Conservation (phyloP, 2,329 filamentous ascomycete genomes). For the Aspergillus nomiae region DNA sequence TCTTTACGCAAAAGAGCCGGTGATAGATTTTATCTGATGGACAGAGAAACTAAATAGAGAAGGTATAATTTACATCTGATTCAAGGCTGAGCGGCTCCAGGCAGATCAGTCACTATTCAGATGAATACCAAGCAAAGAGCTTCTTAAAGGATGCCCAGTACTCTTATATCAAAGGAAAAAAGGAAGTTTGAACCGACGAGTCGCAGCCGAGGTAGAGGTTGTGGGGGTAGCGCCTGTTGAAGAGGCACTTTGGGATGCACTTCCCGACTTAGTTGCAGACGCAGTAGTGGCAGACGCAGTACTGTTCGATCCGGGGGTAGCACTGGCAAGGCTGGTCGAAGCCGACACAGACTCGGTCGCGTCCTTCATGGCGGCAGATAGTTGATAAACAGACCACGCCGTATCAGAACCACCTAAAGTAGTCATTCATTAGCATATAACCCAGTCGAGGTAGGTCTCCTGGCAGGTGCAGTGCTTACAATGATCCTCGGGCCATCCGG, state of each 20-base stretch:
- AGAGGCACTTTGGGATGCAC: background rate
- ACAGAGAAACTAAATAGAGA: fast-evolving
- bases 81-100: background rate
- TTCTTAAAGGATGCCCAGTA: background rate
- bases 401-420: background rate
- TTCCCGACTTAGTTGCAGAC: background rate
- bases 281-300: background rate
- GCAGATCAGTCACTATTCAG: background rate
- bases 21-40: background rate
- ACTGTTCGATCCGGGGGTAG: background rate
- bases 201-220: background rate
- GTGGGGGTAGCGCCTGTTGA: background rate
- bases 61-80: background rate
- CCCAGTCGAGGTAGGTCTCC: background rate
- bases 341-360: background rate
- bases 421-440: background rate
- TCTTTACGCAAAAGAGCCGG: too few relatives aligned
- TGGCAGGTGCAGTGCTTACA: background rate
- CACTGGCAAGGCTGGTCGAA: background rate
- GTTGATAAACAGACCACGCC: slow-evolving; percentile 1
- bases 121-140: background rate
- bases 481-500: background rate
- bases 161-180: background rate
- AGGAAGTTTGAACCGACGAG: background rate
- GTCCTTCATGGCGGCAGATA: background rate